Evolutionary conservation across 1,284 basidiomycete genomes (phyloP).

Genomic region (Tilletia walkeri): DNA sequence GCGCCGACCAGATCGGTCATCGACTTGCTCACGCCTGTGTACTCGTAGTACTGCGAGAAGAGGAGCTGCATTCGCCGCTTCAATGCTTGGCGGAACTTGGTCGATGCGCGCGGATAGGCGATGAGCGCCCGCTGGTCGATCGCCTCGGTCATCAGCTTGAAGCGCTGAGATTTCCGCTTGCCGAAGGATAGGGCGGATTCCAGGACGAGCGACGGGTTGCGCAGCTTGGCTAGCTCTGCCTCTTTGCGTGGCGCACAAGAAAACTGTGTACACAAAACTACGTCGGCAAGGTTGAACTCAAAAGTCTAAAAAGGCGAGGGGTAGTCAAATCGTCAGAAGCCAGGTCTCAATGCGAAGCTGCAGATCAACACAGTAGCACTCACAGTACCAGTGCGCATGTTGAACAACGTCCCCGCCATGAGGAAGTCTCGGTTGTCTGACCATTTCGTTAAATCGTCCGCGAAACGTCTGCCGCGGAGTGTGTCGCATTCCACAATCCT

Average conservation of each 20-base stretch:
- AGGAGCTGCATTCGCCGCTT: constrained; percentile 14
- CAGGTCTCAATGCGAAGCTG: neutral
- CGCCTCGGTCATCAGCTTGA: neutral
- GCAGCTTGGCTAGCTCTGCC: neutral
- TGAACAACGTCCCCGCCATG: constrained; percentile 10
- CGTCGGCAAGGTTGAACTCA: constrained; percentile 8
- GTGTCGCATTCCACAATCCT: neutral
- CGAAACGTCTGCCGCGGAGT: neutral
- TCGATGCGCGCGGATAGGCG: constrained; percentile 6
- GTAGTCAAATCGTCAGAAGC: neutral
- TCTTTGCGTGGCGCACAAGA: neutral
- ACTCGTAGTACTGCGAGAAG: constrained; percentile 19
- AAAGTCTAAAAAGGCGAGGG: constrained; percentile 1
- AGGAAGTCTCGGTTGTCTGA: neutral
- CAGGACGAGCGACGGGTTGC: neutral
- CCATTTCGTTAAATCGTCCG: constrained; percentile 8
- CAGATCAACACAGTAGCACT: neutral
- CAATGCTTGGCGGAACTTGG: neutral
- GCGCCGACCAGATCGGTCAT: constrained; percentile 20
- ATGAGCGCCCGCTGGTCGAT: constrained; percentile 4
- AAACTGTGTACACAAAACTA: constrained; percentile 10
- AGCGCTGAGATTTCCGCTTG: neutral
- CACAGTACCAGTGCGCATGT: constrained; percentile 5
- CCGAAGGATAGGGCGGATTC: neutral
- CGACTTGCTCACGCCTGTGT: neutral